Base-by-base conservation (phyloP, 257 asterid genomes). In the Verbena officinalis region DNA sequence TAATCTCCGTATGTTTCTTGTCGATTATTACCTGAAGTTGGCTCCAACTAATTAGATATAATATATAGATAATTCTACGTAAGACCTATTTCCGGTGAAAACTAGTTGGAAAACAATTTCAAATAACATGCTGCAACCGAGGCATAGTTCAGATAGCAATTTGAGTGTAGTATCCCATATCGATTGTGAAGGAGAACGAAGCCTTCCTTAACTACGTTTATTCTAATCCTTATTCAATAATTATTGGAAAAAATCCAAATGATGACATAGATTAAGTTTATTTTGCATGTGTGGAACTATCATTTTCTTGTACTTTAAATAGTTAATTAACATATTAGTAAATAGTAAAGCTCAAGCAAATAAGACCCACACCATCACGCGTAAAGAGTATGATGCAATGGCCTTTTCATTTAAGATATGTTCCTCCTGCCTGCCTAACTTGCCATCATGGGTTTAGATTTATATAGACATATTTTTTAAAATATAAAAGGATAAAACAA, bases 311-410 rank as follows among this genome's bases (percentile, higher is more conserved):
- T 55, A 55, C 62, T 55, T 33, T 42, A 15, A 55, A 55, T 55
- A 31, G n/a, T 55, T 55, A 31, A 55, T 16, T 31, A 55, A 36
- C 10, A 15, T 16, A 61, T 44, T 19, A 45, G 16, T 61, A 61
- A 61, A 61, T 27, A 61, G 56, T 24, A 45, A 61, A 48, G 55
- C 40, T 1, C 15, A 60, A 60, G 43, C 67, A 61, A 44, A 45
- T 61, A 61, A 61, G 54, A 31, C 67, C 55, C 56, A 61, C 55
- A 36, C 27, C 45, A 16, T 60, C 55, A 61, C 55, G 67, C 67
- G 30, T 44, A 17, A 43, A 52, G 42, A 33, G 10, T 36, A 36
- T 9, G 33, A 42, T 21, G 40, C 42, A 21, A 59, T 59, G 52
- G 30, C 30, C 67, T 44, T 27, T 61, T 46, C 55, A 9, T 16